Conservation (phyloP, 805 yeast species). For the Teunomyces aglyptinius region DNA sequence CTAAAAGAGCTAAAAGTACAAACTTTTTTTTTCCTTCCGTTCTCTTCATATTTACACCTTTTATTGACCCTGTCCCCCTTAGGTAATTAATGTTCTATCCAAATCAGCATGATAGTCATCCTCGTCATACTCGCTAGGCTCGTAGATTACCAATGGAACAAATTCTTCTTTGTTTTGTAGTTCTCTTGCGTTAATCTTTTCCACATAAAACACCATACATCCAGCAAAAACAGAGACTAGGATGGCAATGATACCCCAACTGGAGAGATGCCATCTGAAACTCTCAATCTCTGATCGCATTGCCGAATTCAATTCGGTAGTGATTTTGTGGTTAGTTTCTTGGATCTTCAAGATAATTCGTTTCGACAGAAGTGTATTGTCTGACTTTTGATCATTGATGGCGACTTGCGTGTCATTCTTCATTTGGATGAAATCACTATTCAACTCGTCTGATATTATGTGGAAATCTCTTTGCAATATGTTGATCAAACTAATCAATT, state of each 20-base stretch:
- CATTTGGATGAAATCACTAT: slow-evolving; percentile 53
- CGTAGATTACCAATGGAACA: slow-evolving; percentile 41
- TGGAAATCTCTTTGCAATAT: slow-evolving; percentile 71
- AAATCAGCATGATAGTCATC: slow-evolving; percentile 57
- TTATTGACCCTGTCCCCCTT: background rate
- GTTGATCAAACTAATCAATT: slow-evolving; percentile 62
- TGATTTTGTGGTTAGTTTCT: slow-evolving; percentile 80
- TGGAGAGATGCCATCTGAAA: slow-evolving; percentile 88
- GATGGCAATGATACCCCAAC: slow-evolving; percentile 81
- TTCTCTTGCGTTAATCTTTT: slow-evolving; percentile 21
- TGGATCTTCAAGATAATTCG: slow-evolving; percentile 67
- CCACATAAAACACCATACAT: slow-evolving; percentile 52
- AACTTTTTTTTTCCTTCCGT: too few species aligned
- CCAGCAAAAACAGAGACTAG: slow-evolving; percentile 59
- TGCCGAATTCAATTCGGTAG: slow-evolving; percentile 76
- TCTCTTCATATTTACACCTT: too few species aligned
- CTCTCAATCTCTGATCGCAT: slow-evolving; percentile 84
- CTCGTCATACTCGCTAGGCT: slow-evolving; percentile 51
- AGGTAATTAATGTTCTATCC: slow-evolving; percentile 30
- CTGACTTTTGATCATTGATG: slow-evolving; percentile 80
- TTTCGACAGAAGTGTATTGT: slow-evolving; percentile 74
- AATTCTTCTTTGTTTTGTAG: slow-evolving; percentile 31
- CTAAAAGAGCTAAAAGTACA: background rate
- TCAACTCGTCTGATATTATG: slow-evolving; percentile 72
- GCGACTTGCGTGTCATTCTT: slow-evolving; percentile 81